phyloP scores from a whole-genome alignment of 257 asterid genomes.

The Solanum rostratum region DNA sequence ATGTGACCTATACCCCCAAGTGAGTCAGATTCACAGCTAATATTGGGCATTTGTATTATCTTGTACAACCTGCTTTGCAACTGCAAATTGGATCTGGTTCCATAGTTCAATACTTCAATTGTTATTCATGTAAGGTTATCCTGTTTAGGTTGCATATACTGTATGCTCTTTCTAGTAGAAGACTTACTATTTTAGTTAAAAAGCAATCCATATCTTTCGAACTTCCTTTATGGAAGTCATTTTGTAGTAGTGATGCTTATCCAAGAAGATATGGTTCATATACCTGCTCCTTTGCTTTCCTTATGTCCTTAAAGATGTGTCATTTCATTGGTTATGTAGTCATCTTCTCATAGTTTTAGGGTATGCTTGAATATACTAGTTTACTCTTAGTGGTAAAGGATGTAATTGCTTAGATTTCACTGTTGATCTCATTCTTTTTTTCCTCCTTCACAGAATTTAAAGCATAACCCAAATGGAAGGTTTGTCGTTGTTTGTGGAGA shows the following conservation, averaged over 20 bases:
- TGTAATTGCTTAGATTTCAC: background rate
- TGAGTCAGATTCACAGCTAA: slow-evolving; percentile 17
- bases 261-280: background rate
- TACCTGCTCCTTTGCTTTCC: background rate
- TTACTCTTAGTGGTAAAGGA: background rate
- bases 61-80: background rate
- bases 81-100: background rate
- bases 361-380: background rate
- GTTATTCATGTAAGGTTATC: background rate
- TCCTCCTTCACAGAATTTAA: slow-evolving; percentile 53
- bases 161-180: background rate
- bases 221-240: background rate
- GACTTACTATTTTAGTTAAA: background rate
- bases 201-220: background rate
- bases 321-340: background rate
- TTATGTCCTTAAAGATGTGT: background rate
- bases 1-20: slow-evolving; percentile 98
- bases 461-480: slow-evolving; percentile 98
- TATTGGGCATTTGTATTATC: background rate
- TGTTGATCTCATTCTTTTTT: background rate
- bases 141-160: background rate
- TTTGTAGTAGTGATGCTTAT: background rate
- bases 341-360: background rate
- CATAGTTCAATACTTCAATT: background rate
- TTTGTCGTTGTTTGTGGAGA: slow-evolving; percentile 98